Evolutionary conservation across 2,329 filamentous ascomycete genomes (phyloP).

Genomic region (Pseudofabraea citricarpa): DNA sequence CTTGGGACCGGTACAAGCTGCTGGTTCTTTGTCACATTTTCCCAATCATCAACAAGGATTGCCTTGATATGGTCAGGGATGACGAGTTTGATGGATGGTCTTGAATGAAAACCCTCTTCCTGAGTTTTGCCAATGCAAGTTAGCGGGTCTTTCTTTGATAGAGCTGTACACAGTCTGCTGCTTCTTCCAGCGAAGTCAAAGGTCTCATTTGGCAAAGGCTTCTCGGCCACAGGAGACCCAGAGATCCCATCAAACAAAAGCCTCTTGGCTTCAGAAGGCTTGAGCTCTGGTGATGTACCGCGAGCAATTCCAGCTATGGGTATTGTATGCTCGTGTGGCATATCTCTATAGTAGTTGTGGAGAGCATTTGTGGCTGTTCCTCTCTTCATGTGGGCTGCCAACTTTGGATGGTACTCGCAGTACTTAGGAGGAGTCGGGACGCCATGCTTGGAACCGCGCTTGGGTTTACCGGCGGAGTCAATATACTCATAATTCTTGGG

Average conservation of each 20-base stretch:
- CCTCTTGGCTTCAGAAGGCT: neutral
- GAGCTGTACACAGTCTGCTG: neutral
- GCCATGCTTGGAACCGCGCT: conserved; percentile 12
- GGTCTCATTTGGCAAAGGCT: neutral
- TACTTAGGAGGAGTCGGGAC: neutral
- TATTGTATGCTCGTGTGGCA: conserved; percentile 7
- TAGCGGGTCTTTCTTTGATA: conserved; percentile 6
- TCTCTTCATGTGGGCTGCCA: conserved; percentile 15
- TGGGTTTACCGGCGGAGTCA: conserved; percentile 11
- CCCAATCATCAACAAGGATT: conserved; percentile 95
- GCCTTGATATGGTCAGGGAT: conserved; percentile 90
- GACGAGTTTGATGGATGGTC: conserved; percentile 79
- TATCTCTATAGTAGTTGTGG: conserved; percentile 13
- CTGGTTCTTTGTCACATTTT: conserved; percentile 94
- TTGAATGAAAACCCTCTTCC: conserved; percentile 83
- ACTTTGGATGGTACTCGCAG: conserved; percentile 19
- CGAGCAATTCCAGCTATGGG: conserved; percentile 19
- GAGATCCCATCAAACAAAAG: too few relatives aligned
- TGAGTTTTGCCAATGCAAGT: conserved; percentile 33
- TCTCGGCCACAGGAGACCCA: neutral
- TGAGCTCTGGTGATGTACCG: neutral
- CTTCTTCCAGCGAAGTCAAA: neutral
- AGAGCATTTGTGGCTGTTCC: conserved; percentile 13
- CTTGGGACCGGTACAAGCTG: conserved; percentile 84
- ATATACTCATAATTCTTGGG: conserved; percentile 12